Percentiles rank a stretch among this genome's conserved stretches.
phyloP scores from a whole-genome alignment of 1,139 yeast genomes.

The Blastobotrys petasosporus region DNA sequence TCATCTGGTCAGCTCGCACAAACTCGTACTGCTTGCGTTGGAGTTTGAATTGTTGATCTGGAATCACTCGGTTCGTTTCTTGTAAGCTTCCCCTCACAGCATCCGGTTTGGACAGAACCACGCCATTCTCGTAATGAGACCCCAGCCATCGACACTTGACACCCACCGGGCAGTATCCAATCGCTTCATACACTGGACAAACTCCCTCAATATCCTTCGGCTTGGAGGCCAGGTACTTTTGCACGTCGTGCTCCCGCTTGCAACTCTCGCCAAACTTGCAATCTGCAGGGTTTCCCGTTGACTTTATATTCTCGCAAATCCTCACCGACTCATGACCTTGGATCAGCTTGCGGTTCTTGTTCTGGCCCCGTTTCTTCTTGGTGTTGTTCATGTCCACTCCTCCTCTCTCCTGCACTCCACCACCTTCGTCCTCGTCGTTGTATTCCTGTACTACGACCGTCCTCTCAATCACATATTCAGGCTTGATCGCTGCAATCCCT shows the following conservation, averaged over 20 bases:
- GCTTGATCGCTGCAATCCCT: slow-evolving; percentile 26
- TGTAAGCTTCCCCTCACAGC: slow-evolving; percentile 37
- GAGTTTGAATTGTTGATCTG: slow-evolving; percentile 48
- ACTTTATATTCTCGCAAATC: slow-evolving; percentile 58
- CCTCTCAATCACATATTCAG: slow-evolving; percentile 20
- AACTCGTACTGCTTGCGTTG: slow-evolving; percentile 60
- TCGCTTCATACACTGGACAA: slow-evolving; percentile 78
- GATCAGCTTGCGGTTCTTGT: slow-evolving; percentile 73
- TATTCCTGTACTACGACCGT: slow-evolving; percentile 15
- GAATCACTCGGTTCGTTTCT: slow-evolving; percentile 62
- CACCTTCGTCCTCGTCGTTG: slow-evolving; percentile 50
- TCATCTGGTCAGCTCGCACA: slow-evolving; percentile 48
- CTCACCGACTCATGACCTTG: slow-evolving; percentile 63
- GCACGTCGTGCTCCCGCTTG: slow-evolving; percentile 69
- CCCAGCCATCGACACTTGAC: slow-evolving; percentile 85
- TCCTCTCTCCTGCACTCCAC: slow-evolving; percentile 38
- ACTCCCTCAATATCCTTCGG: slow-evolving; percentile 62
- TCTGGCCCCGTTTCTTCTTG: slow-evolving; percentile 67
- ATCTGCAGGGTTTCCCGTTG: slow-evolving; percentile 23
- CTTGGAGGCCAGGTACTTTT: slow-evolving; percentile 56
- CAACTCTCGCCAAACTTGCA: slow-evolving; percentile 76
- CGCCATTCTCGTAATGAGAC: slow-evolving; percentile 56
- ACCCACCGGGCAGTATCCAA: slow-evolving; percentile 91
- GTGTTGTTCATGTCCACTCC: slow-evolving; percentile 40
- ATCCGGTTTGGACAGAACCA: slow-evolving; percentile 40